Evolutionary conservation across 2,329 filamentous ascomycete genomes (phyloP).

Genomic region (Hortaea werneckii): DNA sequence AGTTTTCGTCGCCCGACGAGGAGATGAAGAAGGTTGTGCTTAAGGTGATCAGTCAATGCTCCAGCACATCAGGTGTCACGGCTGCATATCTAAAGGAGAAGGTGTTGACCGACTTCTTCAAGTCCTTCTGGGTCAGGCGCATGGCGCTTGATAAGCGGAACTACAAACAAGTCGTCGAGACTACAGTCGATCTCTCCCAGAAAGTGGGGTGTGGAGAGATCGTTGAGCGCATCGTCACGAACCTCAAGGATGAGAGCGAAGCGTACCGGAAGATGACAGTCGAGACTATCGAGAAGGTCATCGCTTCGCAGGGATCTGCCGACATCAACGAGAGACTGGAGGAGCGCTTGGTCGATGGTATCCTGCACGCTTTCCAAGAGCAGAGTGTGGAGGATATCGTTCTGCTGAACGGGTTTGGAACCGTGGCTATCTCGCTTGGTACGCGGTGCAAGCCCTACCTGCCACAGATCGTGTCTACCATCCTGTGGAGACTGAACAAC

Average conservation of each 20-base stretch:
- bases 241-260: conserved; percentile 96
- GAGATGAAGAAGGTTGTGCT: conserved; percentile 99
- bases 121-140: conserved; percentile 93
- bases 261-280: conserved; percentile 99
- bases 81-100: conserved; percentile 91
- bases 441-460: conserved; percentile 92
- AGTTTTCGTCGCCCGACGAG: conserved; percentile 94
- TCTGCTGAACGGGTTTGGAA: conserved; percentile 95
- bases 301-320: conserved; percentile 83
- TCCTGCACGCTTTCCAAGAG: conserved; percentile 93
- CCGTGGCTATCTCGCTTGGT: conserved; percentile 89
- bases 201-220: conserved; percentile 98
- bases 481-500: conserved; percentile 94
- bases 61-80: conserved; percentile 88
- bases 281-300: conserved; percentile 93
- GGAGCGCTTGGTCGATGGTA: conserved; percentile 88
- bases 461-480: conserved; percentile 92
- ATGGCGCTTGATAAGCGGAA: conserved; percentile 98
- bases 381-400: conserved; percentile 94
- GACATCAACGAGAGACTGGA: conserved; percentile 89
- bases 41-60: conserved; percentile 93
- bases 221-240: conserved; percentile 81
- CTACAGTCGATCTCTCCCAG: conserved; percentile 90
- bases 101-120: conserved; percentile 93
- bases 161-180: conserved; percentile 95